Evolutionary conservation across 352 stramenopile genomes (phyloP).

Genomic region (Pythium volutum): DNA sequence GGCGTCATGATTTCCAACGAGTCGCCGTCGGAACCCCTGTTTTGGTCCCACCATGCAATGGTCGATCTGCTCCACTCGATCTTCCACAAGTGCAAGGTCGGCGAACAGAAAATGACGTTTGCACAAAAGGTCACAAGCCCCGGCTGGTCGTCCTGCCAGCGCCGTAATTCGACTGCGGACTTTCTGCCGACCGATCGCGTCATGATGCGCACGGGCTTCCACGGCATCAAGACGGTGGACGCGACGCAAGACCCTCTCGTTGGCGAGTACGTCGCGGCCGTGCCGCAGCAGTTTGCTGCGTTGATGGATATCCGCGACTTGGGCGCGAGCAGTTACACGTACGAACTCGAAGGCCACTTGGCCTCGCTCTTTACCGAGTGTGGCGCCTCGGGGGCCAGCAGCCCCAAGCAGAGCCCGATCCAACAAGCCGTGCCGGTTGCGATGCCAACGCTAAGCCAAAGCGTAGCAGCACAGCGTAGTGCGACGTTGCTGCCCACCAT

Average conservation of each 20-base stretch:
- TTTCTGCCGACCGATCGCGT: slow-evolving; percentile 46
- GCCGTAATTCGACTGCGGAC: slow-evolving; percentile 26
- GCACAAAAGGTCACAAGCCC: slow-evolving; percentile 45
- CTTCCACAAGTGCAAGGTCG: slow-evolving; percentile 70
- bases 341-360: slow-evolving; percentile 24
- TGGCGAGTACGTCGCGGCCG: slow-evolving; percentile 8
- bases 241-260: slow-evolving; percentile 9
- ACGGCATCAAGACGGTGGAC: slow-evolving; percentile 28
- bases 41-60: slow-evolving; percentile 71
- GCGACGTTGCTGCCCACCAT: slow-evolving; percentile 3
- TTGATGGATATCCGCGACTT: slow-evolving; percentile 24
- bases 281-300: slow-evolving; percentile 17
- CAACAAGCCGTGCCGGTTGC: too few relatives aligned
- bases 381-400: not conserved
- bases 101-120: slow-evolving; percentile 37
- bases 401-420: too few relatives aligned
- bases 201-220: slow-evolving; percentile 41
- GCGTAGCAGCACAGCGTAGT: too few relatives aligned
- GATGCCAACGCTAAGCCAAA: not conserved
- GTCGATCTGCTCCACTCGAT: slow-evolving; percentile 66
- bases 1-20: slow-evolving; percentile 47
- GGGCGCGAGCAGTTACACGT: slow-evolving; percentile 31
- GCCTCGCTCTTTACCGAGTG: slow-evolving; percentile 22
- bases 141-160: slow-evolving; percentile 44
- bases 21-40: slow-evolving; percentile 59